These are phyloP conservation scores for Chenopodium album DNA, from an alignment of 148 eudicot species.

Conservation along the genomic window DNA sequence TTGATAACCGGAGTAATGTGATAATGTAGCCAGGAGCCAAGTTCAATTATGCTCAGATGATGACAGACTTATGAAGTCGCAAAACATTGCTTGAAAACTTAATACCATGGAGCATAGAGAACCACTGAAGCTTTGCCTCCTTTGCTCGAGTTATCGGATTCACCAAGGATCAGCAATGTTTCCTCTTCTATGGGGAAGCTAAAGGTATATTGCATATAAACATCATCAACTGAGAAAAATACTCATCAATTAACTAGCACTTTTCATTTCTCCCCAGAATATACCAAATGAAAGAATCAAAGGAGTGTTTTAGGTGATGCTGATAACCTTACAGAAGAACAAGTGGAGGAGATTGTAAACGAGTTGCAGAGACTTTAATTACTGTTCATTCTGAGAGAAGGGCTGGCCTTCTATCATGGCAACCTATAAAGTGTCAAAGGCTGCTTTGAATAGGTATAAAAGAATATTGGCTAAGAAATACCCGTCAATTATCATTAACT, in stretches of 20 bases:
- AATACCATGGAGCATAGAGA: constrained; percentile 47
- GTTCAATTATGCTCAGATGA: background rate
- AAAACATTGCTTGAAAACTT: constrained; percentile 42
- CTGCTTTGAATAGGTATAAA: no score
- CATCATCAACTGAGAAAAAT: constrained; percentile 2
- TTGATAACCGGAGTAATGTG: background rate
- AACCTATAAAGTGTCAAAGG: no score
- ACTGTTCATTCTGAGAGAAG: no score
- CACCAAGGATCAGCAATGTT: constrained; percentile 28
- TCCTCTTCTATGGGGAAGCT: constrained; percentile 39
- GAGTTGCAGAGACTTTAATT: no score
- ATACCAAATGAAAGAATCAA: no score
- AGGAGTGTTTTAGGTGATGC: no score
- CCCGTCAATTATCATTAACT: no score
- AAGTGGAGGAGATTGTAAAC: no score
- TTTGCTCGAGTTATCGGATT: no score
- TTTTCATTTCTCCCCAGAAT: constrained; percentile 28
- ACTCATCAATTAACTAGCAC: constrained; percentile 33
- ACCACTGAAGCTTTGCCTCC: constrained; percentile 44
- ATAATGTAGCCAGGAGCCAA: constrained; percentile 5
- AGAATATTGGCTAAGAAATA: no score
- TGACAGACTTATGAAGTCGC: constrained; percentile 35
- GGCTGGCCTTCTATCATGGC: no score
- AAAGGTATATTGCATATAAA: constrained; percentile 26
- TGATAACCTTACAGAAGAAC: no score